Evolutionary conservation across 345 rosid species (phyloP), one percentile per base, ranked within the genome.

Genomic region (Orychophragmus violaceus): DNA sequence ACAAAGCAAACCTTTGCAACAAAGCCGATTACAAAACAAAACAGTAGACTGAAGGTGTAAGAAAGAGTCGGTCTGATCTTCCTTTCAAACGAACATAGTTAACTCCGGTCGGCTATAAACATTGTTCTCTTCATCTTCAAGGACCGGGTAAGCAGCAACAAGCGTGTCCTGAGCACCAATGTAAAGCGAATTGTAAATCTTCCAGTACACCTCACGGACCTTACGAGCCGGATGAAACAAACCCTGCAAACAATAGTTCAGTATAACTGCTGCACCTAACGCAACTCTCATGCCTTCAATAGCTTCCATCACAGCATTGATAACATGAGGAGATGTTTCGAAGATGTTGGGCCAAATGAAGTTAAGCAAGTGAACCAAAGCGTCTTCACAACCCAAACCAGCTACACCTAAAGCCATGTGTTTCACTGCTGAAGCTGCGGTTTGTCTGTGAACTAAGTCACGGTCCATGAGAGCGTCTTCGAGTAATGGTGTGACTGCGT

Each of bases 341-440:
- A 95, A 95, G 33, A 95, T 91, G 79, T 91, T 95, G 8, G 99
- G 99, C 99, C 99, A 95, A 21, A 95, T 93, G 22, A 80, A 95
- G 83, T 95, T 95, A 41, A 95, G 77, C 71, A 95, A 77, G 79
- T 91, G 99, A 29, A 87, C 70, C 51, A 95, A 66, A 14, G 97
- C 99, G 73, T 95, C 99, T 86, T 95, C 97, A 24, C 99, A 94
- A 51, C 99, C 97, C 76, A 94, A 74, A 50, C 99, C 99, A 16
- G 99, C 99, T 44, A 94, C 99, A 24, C 99, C 97, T 62, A 94
- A 36, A 9, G 97, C 99, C 97, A 94, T 94, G 74, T 94, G 99
- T 77, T 94, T 94, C 18, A 91, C 99, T 0, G 96, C 99, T 41
- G 97, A 94, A 29, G 99, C 99, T 0, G 99, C 99, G 2, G 99